Evolutionary conservation across 2,329 filamentous ascomycete species (phyloP).

Genomic region (Westerdykella sp.): DNA sequence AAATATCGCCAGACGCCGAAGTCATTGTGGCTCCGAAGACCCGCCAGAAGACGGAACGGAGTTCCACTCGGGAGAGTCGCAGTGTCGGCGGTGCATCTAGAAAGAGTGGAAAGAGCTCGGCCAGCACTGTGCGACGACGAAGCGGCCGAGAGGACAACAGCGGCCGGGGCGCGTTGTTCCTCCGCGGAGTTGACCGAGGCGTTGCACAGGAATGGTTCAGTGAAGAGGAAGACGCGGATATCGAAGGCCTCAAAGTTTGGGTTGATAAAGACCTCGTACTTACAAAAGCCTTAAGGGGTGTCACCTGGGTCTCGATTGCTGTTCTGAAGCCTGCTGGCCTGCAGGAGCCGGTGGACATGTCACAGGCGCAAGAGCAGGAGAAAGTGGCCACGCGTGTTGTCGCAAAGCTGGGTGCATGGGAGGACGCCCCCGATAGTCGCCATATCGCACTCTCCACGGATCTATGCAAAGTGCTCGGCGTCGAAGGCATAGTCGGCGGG

Average conservation of each 20-base stretch:
- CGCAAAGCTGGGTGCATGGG: slow-evolving; percentile 70
- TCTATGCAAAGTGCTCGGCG: slow-evolving; percentile 68
- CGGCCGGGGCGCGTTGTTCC: slow-evolving; percentile 61
- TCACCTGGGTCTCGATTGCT: slow-evolving; percentile 75
- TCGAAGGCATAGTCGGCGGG: slow-evolving; percentile 70
- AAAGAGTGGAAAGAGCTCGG: slow-evolving; percentile 67
- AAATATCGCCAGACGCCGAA: slow-evolving; percentile 89
- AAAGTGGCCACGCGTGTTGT: slow-evolving; percentile 62
- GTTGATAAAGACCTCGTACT: slow-evolving; percentile 71
- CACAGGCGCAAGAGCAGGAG: slow-evolving; percentile 59
- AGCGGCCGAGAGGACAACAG: slow-evolving; percentile 59
- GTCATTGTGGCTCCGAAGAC: slow-evolving; percentile 96
- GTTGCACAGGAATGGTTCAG: slow-evolving; percentile 73
- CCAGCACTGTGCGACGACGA: slow-evolving; percentile 61
- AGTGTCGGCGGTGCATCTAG: slow-evolving; percentile 76
- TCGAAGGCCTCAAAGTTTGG: slow-evolving; percentile 67
- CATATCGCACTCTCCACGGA: slow-evolving; percentile 72
- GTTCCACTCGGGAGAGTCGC: slow-evolving; percentile 61
- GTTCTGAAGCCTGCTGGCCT: slow-evolving; percentile 77
- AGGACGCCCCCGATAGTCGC: slow-evolving; percentile 76
- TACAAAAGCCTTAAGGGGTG: slow-evolving; percentile 65
- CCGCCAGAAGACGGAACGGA: slow-evolving; percentile 61
- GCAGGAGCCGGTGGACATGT: slow-evolving; percentile 63
- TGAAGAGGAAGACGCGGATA: slow-evolving; percentile 47
- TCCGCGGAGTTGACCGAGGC: slow-evolving; percentile 69